Evolutionary conservation across 148 eudicot genomes (phyloP).

Genomic region (Silene conica): DNA sequence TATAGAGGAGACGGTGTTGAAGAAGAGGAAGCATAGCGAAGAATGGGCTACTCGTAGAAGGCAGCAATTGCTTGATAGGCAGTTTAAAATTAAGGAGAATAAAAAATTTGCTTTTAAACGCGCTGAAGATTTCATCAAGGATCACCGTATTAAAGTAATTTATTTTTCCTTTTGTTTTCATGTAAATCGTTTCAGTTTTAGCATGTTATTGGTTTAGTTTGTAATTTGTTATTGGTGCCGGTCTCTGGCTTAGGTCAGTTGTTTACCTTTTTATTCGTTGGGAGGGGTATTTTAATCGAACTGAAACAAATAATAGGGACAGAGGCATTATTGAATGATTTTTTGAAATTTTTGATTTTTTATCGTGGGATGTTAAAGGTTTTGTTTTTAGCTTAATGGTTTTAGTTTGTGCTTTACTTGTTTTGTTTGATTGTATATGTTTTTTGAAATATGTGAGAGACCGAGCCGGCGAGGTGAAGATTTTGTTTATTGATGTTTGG

Average conservation of each 20-base stretch:
- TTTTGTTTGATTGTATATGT: neutral
- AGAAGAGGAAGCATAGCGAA: slow-evolving; percentile 80
- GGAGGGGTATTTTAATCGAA: neutral
- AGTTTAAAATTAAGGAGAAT: slow-evolving; percentile 43
- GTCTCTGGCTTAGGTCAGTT: too few species aligned
- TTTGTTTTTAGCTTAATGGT: neutral
- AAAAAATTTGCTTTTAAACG: slow-evolving; percentile 55
- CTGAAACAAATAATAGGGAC: neutral
- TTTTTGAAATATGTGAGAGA: neutral
- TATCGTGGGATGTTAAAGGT: neutral
- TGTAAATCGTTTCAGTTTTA: neutral
- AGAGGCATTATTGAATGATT: neutral
- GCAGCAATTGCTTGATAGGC: slow-evolving; percentile 59
- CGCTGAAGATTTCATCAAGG: slow-evolving; percentile 72
- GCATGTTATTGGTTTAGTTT: neutral
- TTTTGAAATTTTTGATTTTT: neutral
- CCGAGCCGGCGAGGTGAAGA: neutral
- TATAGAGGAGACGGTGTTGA: slow-evolving; percentile 75
- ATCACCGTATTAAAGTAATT: slow-evolving; percentile 56
- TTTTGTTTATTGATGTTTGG: neutral
- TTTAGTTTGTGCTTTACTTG: neutral
- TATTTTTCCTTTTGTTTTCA: neutral
- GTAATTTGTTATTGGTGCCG: neutral
- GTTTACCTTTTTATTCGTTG: neutral
- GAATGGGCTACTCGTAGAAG: slow-evolving; percentile 78